Conservation (phyloP, 441 rosid genomes). For the Hura crepitans region DNA sequence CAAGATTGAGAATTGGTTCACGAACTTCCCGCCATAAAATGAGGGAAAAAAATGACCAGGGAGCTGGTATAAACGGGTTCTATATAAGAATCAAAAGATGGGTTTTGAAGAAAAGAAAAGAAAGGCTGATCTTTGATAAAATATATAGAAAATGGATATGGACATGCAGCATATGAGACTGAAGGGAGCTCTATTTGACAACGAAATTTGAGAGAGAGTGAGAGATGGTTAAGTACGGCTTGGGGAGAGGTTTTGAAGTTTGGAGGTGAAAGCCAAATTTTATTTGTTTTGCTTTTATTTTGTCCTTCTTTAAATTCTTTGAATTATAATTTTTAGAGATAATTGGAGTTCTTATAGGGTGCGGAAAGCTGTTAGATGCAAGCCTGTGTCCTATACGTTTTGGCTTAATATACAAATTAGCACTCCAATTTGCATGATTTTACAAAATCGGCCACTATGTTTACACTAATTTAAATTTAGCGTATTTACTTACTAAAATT, state of each 20-base stretch:
- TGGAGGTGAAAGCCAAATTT: neutral
- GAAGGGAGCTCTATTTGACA: constrained; percentile 14
- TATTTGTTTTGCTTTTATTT: neutral
- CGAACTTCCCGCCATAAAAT: constrained; percentile 23
- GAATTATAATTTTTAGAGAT: neutral
- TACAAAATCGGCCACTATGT: too few relatives aligned
- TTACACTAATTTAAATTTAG: too few relatives aligned
- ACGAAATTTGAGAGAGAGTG: neutral
- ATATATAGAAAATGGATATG: neutral
- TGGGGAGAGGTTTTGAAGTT: constrained; percentile 12
- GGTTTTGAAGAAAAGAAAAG: neutral
- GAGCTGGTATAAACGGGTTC: neutral
- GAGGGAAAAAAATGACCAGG: constrained; percentile 10
- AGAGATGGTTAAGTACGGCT: constrained; percentile 13
- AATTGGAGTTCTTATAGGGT: neutral
- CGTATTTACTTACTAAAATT: too few relatives aligned
- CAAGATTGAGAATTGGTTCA: neutral
- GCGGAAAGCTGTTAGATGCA: neutral
- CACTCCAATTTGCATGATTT: too few relatives aligned
- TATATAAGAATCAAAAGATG: neutral
- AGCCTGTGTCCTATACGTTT: neutral
- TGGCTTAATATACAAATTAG: too few relatives aligned
- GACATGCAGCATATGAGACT: constrained; percentile 5
- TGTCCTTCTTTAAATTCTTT: neutral
- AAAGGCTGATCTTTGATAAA: neutral